Evolutionary conservation across 148 eudicot species (phyloP).

Genomic region (Diospyros lotus): DNA sequence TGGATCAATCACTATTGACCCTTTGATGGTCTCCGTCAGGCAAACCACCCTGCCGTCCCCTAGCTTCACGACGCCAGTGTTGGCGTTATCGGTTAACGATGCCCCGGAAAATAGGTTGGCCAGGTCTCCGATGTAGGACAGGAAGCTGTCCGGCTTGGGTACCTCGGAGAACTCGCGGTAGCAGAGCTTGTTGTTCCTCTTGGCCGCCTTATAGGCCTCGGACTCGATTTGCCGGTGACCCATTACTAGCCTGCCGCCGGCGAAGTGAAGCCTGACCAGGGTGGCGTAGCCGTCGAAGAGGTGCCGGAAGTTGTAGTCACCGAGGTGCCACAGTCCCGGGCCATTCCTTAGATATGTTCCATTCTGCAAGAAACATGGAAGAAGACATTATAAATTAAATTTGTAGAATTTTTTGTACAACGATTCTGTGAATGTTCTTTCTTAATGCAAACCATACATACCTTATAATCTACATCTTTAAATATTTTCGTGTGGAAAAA

Average conservation of each 20-base stretch:
- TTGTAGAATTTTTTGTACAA: not conserved
- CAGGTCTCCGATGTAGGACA: constrained; percentile 64
- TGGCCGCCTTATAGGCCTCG: constrained; percentile 81
- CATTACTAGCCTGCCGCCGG: constrained; percentile 48
- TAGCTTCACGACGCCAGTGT: constrained; percentile 79
- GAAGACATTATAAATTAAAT: too few species aligned
- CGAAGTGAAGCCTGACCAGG: constrained; percentile 75
- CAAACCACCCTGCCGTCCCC: constrained; percentile 90
- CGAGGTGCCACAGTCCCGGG: constrained; percentile 89
- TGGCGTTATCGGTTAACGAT: constrained; percentile 87
- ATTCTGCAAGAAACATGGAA: constrained; percentile 26
- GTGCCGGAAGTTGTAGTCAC: constrained; percentile 86
- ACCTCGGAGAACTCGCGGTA: constrained; percentile 91
- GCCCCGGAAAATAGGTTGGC: constrained; percentile 82
- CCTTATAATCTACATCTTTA: too few species aligned
- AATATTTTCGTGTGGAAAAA: too few species aligned
- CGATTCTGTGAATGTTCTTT: not conserved
- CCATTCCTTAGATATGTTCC: constrained; percentile 94
- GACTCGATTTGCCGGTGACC: constrained; percentile 91
- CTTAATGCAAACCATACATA: too few species aligned
- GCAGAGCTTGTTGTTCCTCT: constrained; percentile 46
- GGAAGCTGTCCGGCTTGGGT: constrained; percentile 59
- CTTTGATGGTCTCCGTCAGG: constrained; percentile 86
- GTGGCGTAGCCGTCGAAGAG: constrained; percentile 98
- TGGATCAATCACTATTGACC: constrained; percentile 81